A percentile compares a stretch with the other conserved stretches of the same genome.
Evolutionary conservation across 179 eudicot species (phyloP).

Genomic region (Patellifolia procumbens): DNA sequence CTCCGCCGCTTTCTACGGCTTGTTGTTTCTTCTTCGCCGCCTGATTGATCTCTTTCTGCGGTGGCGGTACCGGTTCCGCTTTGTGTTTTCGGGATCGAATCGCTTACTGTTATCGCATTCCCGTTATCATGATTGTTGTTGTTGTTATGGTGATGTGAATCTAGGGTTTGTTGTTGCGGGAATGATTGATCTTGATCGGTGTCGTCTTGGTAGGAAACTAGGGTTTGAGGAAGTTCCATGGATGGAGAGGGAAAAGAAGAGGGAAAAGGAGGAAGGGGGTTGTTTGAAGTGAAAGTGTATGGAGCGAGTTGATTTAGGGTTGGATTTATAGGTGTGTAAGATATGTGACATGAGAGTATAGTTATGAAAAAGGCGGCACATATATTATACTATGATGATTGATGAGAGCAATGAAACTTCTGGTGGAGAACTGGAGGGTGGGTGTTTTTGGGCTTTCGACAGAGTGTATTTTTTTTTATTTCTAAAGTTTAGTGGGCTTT

Average conservation of each 20-base stretch:
- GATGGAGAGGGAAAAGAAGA: background rate
- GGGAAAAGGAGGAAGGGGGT: background rate
- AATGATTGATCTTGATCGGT: background rate
- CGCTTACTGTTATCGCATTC: background rate
- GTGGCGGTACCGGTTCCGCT: slow-evolving; percentile 42
- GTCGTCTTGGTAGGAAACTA: slow-evolving; percentile 26
- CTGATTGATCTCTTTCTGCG: slow-evolving; percentile 52
- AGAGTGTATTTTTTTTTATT: too few species aligned
- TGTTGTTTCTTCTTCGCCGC: slow-evolving; percentile 78
- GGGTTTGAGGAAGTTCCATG: slow-evolving; percentile 20
- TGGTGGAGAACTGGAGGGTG: too few species aligned
- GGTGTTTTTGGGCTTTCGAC: too few species aligned
- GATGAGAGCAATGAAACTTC: too few species aligned
- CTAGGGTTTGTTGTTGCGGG: slow-evolving; percentile 8
- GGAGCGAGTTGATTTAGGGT: slow-evolving; percentile 2
- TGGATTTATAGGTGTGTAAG: slow-evolving; percentile 3
- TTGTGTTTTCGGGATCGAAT: slow-evolving; percentile 33
- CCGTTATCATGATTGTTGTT: slow-evolving; percentile 14
- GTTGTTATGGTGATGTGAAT: background rate
- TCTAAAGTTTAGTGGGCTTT: too few species aligned
- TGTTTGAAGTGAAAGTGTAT: too few species aligned
- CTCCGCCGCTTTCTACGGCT: slow-evolving; percentile 63
- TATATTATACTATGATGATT: too few species aligned
- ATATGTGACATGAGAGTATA: too few species aligned
- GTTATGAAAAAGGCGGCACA: too few species aligned